Base-by-base conservation (phyloP, 2,329 filamentous ascomycete genomes). In the Ophiobolus disseminans region DNA sequence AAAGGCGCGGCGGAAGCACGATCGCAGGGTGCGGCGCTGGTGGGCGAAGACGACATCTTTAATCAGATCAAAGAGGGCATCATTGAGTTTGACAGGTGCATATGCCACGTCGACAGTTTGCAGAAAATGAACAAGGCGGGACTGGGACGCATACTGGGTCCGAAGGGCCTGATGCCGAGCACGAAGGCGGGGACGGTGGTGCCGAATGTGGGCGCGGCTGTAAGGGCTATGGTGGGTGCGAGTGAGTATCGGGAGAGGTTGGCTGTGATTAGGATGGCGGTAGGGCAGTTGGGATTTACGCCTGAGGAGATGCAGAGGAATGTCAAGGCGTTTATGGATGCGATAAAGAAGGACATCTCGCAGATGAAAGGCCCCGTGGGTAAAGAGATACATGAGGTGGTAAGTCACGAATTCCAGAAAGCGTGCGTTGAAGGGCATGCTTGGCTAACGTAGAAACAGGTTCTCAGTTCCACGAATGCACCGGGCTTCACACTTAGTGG, bases 81-180 rank as follows among this genome's bases (percentile, higher is more conserved):
- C 30, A 88, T 97, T 57, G 84, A 90, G 20, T 99, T 97, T 71
- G 94, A 97, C 72, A 82, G 90, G 45, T 88, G 91, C 55, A 85
- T 99, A 62, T 96, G 91, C 76, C 92, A 97, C 73, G 80, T 82
- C 40, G 85, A 90, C 62, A 91, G 87, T 61, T 80, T 94, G 60
- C 81, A 83, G 42, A 91, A 89, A 47, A 78, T 99, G 65, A 88
- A 87, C 70, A 92, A 94, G 78, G 88, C 91, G 26, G 85, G 83
- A 0, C 73, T 99, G 55, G 93, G 89, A 56, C 83, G 87, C 58
- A 82, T 96, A 34, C 80, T 99, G 16, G 94, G 94, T 66, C 94
- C 95, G 36, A 87, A 85, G 74, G 92, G 92, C 2, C 75, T 99
- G 67, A 97, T 99, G 94, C 94, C 94, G 5, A 95, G 85, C 71